Base-by-base conservation (phyloP, 805 yeast species). In the Hanseniaspora clermontiae region DNA sequence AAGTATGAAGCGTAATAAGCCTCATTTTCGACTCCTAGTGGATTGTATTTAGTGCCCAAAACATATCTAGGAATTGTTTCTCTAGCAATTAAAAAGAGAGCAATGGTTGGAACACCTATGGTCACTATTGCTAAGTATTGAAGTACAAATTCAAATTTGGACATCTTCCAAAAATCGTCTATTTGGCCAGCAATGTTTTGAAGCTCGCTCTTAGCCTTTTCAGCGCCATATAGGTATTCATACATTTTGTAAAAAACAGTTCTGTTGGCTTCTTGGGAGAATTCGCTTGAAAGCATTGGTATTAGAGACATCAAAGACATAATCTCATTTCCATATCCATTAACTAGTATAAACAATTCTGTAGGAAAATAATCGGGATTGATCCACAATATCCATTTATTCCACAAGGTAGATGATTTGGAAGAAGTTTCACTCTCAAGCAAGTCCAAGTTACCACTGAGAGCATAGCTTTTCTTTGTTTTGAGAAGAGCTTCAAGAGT, bases 241-340 rank as follows among this genome's bases (percentile, higher is more conserved):
- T 51, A 51, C 49, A 51, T 51, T 43, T 43, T 51, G 17, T 51
- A 17, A 27, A 51, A 51, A 7, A 38, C 55, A 43, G 43, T 43
- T 31, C 31, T 36, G 10, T 20, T 15, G 14, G 45, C 43, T 37
- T 51, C 55, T 43, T 43, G 32, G 8, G 19, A 27, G 6, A 27
- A 27, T 27, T 43, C 47, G 1, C 12, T 14, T n/a, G 19, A 7
- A 9, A 51, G 5, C 24, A 51, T 24, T 6, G 55, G 49, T 8
- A 37, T 4, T 4, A 43, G 11, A 8, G 38, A 5, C 9, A 17
- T 5, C 5, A 27, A 14, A 14, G 11, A 37, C 9, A 15, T 9
- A 6, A 51, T 3, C 14, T 43, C 17, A 14, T 36, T 42, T 8
- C 32, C 14, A 10, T 14, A 11, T 5, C 19, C n/a, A 43, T 19